Base-by-base conservation (phyloP, 2,329 filamentous ascomycete genomes). In the Fusarium cyanostomum region DNA sequence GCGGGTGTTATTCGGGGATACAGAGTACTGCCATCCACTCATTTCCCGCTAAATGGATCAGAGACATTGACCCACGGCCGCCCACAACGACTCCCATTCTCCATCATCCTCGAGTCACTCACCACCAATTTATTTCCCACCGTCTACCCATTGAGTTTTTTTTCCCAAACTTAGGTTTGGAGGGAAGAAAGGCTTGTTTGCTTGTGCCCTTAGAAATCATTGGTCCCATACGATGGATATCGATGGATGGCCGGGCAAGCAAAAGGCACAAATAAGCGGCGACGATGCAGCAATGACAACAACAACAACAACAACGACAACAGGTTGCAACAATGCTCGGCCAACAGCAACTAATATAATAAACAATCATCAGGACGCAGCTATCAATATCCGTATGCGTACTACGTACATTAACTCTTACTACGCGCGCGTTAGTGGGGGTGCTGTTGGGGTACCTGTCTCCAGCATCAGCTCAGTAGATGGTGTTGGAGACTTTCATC, bases 21-120 rank as follows among this genome's bases (percentile, higher is more conserved):
- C 33, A 51, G 49, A 53, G 43, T 58, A 52, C 54, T 41, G 45
- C 53, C 49, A 64, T 56, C 41, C 51, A 50, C 52, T 62, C 60
- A 64, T 64, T 61, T 64, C 57, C 46, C 52, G 28, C 46, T 51
- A 62, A 54, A 66, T 57, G 46, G 56, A 55, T 64, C 54, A 58
- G 50, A 67, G 58, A 65, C 52, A 65, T 43, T 38, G 53, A 31
- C 56, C 64, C 56, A 61, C 46, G 34, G 42, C 43, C 38, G 15
- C 33, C 49, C 28, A 53, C 6, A 27, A 33, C 21, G 5, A 41
- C 51, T 16, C 37, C 21, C 34, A 58, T 44, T 30, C 31, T 34
- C 26, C 31, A 39, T 33, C 42, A 46, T 46, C 8, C 11, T 48
- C 43, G 42, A 39, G 34, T 48, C 51, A 54, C 49, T 43, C 41